Base-by-base conservation (phyloP, 805 yeast genomes). In the Kluyveromyces starmeri region DNA sequence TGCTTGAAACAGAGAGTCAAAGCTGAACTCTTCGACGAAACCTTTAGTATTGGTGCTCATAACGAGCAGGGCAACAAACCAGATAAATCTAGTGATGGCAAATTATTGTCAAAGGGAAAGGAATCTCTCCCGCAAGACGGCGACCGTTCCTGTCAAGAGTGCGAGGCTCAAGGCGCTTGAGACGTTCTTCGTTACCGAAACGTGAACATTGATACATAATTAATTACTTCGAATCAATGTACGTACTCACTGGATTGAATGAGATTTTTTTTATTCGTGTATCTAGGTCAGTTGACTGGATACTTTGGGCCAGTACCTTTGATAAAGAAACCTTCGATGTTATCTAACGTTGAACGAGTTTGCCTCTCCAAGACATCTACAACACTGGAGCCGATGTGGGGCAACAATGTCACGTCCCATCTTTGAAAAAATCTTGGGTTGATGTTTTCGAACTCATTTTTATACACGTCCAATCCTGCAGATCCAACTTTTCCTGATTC, bases 401-500 rank as follows among this genome's bases (percentile, higher is more conserved):
- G 92, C 9, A 80, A 66, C 28, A 78, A 56, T 0, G 76, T 57
- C 11, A 81, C 82, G 50, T 81, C 85, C 44, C 71, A 64, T 48
- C 88, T 65, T 5, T 61, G 58, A 23, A 69, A 43, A 26, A 78
- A 64, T 21, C 65, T 71, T 10, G 63, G 59, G 40, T 71, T 67
- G 13, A 78, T 68, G 14, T 39, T 36, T 0, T 46, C 32, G 5
- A 83, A 83, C 54, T 83, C 94, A 16, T 71, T 53, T 39, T 71
- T 75, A 52, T 62, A 80, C 4, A 83, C 94, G 47, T 83, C 94
- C 20, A 80, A 51, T 0, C 89, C 92, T 7, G 78, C 83, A 49
- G 77, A 71, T 6, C 68, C 56, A 2, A 83, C 65, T 35, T 75
- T 69, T 1, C 83, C 84, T 6, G 65, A 45, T 37, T 75, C 64